A percentile compares a stretch with the other conserved stretches of the same genome.
phyloP scores from a whole-genome alignment of 148 eudicot genomes.

The Rhododendron ferrugineum region DNA sequence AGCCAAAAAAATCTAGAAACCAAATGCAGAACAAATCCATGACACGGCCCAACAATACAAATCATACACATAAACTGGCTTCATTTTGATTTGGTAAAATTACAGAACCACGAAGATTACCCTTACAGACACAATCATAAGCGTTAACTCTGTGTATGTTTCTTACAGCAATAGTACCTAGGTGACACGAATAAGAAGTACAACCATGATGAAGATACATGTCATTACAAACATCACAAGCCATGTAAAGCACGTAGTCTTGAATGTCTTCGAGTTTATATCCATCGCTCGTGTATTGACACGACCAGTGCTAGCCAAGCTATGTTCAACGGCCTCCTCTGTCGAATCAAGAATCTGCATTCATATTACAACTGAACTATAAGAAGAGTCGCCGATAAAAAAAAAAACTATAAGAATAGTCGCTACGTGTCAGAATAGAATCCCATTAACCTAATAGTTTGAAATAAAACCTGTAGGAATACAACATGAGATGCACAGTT shows the following conservation, averaged over 20 bases:
- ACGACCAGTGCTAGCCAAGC: conserved; percentile 88
- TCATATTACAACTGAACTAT: conserved; percentile 1
- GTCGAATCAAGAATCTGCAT: conserved; percentile 86
- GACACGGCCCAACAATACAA: neutral
- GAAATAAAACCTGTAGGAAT: neutral
- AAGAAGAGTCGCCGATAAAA: no score
- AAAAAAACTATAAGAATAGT: no score
- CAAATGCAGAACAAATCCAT: neutral
- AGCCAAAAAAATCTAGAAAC: neutral
- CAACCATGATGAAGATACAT: conserved; percentile 77
- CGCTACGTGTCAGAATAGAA: neutral
- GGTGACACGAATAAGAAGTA: conserved; percentile 79
- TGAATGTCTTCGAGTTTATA: conserved; percentile 58
- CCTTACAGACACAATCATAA: neutral
- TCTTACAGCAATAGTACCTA: conserved; percentile 5
- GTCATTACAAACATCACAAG: conserved; percentile 67
- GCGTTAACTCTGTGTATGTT: neutral
- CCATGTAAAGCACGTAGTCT: conserved; percentile 86
- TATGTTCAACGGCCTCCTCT: conserved; percentile 82
- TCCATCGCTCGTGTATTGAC: conserved; percentile 58
- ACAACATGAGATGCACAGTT: neutral
- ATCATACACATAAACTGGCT: neutral
- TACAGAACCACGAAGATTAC: neutral
- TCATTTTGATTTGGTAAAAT: neutral
- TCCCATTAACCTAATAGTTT: neutral